Percentiles rank a stretch among this genome's conserved stretches.
Evolutionary conservation across 768 basidiomycete genomes (phyloP).

Genomic region (Tulasnella sp.): DNA sequence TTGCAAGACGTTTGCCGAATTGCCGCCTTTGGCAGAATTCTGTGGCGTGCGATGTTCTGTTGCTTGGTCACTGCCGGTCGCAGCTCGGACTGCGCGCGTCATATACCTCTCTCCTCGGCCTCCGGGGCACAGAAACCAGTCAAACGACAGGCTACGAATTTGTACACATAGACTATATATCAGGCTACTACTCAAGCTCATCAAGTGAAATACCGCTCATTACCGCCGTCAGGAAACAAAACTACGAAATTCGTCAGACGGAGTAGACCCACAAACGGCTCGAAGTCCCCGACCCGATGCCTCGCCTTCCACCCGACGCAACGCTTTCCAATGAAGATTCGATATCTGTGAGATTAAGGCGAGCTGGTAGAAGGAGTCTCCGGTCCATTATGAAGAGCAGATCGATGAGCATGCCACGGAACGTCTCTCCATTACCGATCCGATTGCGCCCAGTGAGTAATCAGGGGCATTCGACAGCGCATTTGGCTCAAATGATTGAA

Average conservation of each 20-base stretch:
- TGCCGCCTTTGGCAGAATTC: background rate
- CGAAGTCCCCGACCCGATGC: background rate
- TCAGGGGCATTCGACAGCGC: background rate
- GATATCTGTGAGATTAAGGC: background rate
- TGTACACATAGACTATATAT: background rate
- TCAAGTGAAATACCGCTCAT: no score
- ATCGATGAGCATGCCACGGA: background rate
- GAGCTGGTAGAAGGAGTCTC: background rate
- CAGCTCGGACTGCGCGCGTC: background rate
- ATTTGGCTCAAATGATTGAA: background rate
- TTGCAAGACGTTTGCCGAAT: background rate
- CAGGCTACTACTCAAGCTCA: background rate
- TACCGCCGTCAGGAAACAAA: background rate
- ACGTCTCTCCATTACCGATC: conserved; percentile 47
- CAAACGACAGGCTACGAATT: background rate
- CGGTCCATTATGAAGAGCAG: conserved; percentile 13
- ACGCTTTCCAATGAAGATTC: background rate
- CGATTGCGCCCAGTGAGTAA: conserved; percentile 58
- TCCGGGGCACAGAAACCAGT: background rate
- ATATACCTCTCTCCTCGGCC: background rate
- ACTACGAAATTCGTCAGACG: background rate
- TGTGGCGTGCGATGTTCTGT: background rate
- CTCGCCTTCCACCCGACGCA: background rate
- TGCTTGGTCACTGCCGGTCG: background rate
- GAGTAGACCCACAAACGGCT: background rate